Evolutionary conservation across 345 rosid genomes (phyloP).

Genomic region (Ricinus communis): DNA sequence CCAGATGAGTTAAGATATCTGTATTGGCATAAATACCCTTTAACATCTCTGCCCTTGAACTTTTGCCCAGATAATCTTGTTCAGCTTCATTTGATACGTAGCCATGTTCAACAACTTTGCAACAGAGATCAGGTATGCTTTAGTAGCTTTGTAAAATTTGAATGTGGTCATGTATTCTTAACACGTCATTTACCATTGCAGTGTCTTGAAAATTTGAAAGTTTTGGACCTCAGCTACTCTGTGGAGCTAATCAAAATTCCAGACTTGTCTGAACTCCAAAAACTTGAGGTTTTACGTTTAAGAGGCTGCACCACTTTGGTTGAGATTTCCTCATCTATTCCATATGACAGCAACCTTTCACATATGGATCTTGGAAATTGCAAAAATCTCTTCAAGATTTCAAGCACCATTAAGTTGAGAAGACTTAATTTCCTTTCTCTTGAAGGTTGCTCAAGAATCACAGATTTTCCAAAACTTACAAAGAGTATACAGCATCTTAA

Average conservation of each 20-base stretch:
- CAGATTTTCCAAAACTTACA: too few relatives aligned
- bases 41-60: not conserved
- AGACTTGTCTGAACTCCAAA: constrained; percentile 1
- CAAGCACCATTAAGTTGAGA: too few relatives aligned
- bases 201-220: constrained; percentile 13
- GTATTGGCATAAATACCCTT: constrained; percentile 1
- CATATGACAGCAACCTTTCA: not conserved
- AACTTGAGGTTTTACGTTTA: not conserved
- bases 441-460: too few relatives aligned
- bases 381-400: not conserved
- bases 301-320: constrained; percentile 3
- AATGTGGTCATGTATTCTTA: not conserved
- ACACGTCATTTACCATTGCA: not conserved
- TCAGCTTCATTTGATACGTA: not conserved
- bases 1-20: constrained; percentile 11
- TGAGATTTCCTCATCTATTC: not conserved
- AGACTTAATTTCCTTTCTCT: too few relatives aligned
- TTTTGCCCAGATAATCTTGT: constrained; percentile 9
- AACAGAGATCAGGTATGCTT: not conserved
- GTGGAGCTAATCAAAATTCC: not conserved
- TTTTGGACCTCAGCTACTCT: constrained; percentile 11
- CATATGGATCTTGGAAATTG: not conserved
- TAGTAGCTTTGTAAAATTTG: not conserved
- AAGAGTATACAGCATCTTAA: not conserved
- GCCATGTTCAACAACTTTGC: constrained; percentile 7